Evolutionary conservation across 2,329 filamentous ascomycete genomes (phyloP), one percentile per base, ranked within the genome.

Genomic region (Pseudocercospora eumusae): DNA sequence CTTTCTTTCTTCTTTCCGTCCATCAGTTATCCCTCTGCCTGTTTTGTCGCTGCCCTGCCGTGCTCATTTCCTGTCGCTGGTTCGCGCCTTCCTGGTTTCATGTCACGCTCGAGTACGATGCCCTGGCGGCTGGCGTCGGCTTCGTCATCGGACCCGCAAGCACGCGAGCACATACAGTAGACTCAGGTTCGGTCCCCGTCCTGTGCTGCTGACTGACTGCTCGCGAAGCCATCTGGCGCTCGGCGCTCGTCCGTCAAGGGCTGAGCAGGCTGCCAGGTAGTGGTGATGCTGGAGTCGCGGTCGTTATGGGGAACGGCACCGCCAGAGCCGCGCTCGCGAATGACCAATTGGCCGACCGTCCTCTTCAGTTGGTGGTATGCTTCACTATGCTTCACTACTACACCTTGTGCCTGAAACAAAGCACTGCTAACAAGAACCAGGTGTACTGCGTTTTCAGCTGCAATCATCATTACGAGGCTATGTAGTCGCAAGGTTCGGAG

Each of bases 291-390:
- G 44, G 59, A 68, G 44, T 13, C 57, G 18, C 64, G 69, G 42
- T 59, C 64, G 36, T 70, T 84, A 25, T 83, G 82, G 75, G 75
- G 79, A 60, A 72, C 73, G 57, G 75, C 75, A 23, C 82, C 83
- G 21, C 86, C 85, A 25, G 77, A 78, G 61, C 75, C 79, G 63
- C 81, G 84, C 68, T 80, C 78, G 49, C 78, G 78, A 56, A 53
- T 75, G 36, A 71, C 83, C 52, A 88, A 95, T 78, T 96, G 96
- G 75, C 92, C 93, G n/a, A 96, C 93, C 0, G 81, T 99, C 53
- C 83, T 99, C 66, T 92, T 96, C 69, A 96, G 91, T 76, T 98
- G 93, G 93, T 98, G 93, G 93, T 61, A 45, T 44, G 61, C 23
- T 25, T 25, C n/a, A n/a, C n/a, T n/a, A n/a, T n/a, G 23, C 23